A percentile compares a stretch with the other conserved stretches of the same genome.
Conservation (phyloP, 805 yeast species). For the Torulaspora indica region DNA sequence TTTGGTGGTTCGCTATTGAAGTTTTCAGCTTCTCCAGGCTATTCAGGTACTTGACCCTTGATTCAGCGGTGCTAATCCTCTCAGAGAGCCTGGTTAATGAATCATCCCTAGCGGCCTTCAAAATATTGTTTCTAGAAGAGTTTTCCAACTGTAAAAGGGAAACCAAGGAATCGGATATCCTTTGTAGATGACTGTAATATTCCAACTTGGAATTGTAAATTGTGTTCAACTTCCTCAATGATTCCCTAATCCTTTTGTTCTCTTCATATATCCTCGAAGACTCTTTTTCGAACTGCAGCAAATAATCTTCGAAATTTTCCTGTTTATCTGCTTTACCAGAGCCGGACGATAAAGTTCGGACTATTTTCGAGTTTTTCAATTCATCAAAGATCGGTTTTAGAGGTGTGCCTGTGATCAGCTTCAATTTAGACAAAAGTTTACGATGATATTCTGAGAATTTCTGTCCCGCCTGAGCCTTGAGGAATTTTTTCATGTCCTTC, state of each 20-base stretch:
- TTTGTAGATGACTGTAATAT: conserved; percentile 81
- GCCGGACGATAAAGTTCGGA: conserved; percentile 16
- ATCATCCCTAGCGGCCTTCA: conserved; percentile 25
- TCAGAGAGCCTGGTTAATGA: conserved; percentile 22
- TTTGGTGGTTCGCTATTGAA: conserved; percentile 31
- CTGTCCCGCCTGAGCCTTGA: conserved; percentile 19
- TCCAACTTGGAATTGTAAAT: conserved; percentile 75
- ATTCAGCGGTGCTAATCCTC: conserved; percentile 32
- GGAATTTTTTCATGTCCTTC: conserved; percentile 16
- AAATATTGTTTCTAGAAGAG: conserved; percentile 14
- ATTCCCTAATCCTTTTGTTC: conserved; percentile 35
- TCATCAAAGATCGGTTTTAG: conserved; percentile 34
- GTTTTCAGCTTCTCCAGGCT: conserved; percentile 36
- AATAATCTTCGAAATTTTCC: conserved; percentile 27
- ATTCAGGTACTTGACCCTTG: conserved; percentile 47
- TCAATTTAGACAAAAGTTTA: conserved; percentile 26
- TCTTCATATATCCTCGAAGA: conserved; percentile 23
- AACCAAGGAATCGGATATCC: conserved; percentile 75
- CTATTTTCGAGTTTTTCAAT: conserved; percentile 31
- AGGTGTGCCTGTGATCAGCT: conserved; percentile 26
- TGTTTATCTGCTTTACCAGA: conserved; percentile 5
- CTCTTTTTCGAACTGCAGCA: conserved; percentile 24
- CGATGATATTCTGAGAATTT: conserved; percentile 33
- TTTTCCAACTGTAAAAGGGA: conserved; percentile 38
- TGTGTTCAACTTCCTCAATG: conserved; percentile 50